Evolutionary conservation across 495 filamentous ascomycete genomes (phyloP), one percentile per base, ranked within the genome.

Genomic region (Aspergillus olivimuriae): DNA sequence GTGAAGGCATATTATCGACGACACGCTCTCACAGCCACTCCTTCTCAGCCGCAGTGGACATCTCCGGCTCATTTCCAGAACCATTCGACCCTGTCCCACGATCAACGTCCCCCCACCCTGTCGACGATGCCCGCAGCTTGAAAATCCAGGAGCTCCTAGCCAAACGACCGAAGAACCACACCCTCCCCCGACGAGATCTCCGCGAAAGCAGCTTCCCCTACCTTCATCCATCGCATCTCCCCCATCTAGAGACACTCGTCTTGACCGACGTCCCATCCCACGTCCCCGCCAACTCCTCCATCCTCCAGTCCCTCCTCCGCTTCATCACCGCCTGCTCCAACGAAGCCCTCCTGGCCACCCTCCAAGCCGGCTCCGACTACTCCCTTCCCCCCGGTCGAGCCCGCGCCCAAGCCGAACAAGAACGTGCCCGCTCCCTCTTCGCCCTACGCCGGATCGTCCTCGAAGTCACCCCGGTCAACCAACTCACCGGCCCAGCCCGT

Each of bases 321-420:
- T 83, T 81, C 49, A 78, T 83, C 41, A 71, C 62, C 23, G 74
- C 77, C 19, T 83, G 79, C 49, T 80, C 78, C 20, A 68, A 76
- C 24, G 79, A 83, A 61, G 58, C 67, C 4, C 56, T 74, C 36
- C 65, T 83, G 6, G 78, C 79, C 19, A 67, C 58, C 8, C 59
- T 77, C 9, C 73, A 80, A 57, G 73, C 76, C 23, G 61, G 58
- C 39, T 66, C 69, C 19, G 70, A 74, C 42, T 72, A 76, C 41
- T 69, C 69, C 4, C 56, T 74, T 20, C 70, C 73, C 19, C 70
- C 77, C 18, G 72, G 75, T 12, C 61, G 69, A 46, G 53, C 56
- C 21, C 55, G 70, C 15, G 44, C 57, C 35, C 61, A 50, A 49
- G 61, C 62, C 16, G 60, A 70, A 37, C 65, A 68, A 23, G 67